phyloP scores from a whole-genome alignment of 306 rosid genomes.

The Sicyos baderoa region DNA sequence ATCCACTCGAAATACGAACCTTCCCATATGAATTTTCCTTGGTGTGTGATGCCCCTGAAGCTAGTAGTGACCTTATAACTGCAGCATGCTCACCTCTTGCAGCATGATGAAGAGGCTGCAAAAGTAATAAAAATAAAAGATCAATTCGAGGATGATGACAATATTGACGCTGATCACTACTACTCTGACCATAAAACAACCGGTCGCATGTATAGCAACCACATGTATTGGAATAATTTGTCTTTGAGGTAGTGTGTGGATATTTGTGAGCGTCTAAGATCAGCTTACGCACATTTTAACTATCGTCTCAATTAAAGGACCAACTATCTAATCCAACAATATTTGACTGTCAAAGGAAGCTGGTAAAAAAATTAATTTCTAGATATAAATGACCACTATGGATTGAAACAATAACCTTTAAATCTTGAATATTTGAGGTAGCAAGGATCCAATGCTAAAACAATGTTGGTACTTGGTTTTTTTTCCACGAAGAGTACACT shows the following conservation, averaged over 20 bases:
- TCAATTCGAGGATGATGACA: neutral
- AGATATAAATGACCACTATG: too few species aligned
- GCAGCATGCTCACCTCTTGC: slow-evolving; percentile 84
- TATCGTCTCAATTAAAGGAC: too few species aligned
- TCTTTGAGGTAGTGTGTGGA: neutral
- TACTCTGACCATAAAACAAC: neutral
- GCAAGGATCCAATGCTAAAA: neutral
- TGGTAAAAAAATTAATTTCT: too few species aligned
- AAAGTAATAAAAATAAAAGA: slow-evolving; percentile 23
- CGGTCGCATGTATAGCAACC: neutral
- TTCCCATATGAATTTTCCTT: slow-evolving; percentile 55
- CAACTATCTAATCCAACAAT: too few species aligned
- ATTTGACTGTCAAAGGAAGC: too few species aligned
- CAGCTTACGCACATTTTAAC: too few species aligned
- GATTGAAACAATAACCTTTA: too few species aligned
- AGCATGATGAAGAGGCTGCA: slow-evolving; percentile 92
- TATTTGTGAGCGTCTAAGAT: too few species aligned
- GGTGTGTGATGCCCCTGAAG: slow-evolving; percentile 58
- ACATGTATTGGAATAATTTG: neutral
- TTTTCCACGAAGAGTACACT: neutral
- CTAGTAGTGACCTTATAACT: slow-evolving; percentile 46
- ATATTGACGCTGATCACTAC: neutral
- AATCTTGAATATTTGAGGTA: too few species aligned
- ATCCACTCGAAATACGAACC: slow-evolving; percentile 32
- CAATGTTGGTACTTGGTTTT: neutral